Percentiles rank a stretch among this genome's conserved stretches.
These are phyloP conservation scores for Teunomyces kruisii DNA, from an alignment of 805 yeast species.

Conservation along the genomic window DNA sequence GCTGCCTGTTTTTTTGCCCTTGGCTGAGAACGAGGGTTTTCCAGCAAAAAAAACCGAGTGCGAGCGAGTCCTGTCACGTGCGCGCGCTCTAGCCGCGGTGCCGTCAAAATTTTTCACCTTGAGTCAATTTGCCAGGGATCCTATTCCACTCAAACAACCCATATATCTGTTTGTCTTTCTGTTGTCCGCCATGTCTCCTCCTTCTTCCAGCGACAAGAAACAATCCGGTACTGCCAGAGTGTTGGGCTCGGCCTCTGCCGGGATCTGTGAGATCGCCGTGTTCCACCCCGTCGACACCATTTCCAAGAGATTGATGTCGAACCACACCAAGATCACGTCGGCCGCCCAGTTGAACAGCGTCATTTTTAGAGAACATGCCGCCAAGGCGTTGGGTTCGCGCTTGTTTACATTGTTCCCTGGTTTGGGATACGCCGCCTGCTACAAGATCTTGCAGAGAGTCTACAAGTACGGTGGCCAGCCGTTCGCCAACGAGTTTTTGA, in stretches of 20 bases:
- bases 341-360: constrained; percentile 74
- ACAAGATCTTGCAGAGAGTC: constrained; percentile 94
- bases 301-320: constrained; percentile 91
- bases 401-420: constrained; percentile 92
- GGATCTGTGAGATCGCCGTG: constrained; percentile 92
- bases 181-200: constrained; percentile 32
- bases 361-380: constrained; percentile 80
- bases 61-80: too few relatives aligned
- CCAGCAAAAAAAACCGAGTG: too few relatives aligned
- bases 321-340: constrained; percentile 66
- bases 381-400: constrained; percentile 67
- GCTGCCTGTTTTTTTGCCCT: neutral
- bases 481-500: constrained; percentile 89
- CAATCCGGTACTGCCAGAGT: constrained; percentile 89
- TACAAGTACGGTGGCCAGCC: constrained; percentile 99
- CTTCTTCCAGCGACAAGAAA: constrained; percentile 60
- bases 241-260: constrained; percentile 97
- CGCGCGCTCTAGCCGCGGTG: constrained; percentile 10
- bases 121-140: neutral
- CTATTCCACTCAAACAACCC: neutral
- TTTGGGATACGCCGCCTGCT: constrained; percentile 95
- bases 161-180: too few relatives aligned
- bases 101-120: constrained; percentile 9
- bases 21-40: too few relatives aligned
- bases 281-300: constrained; percentile 99